Percentiles rank a stretch among this genome's conserved stretches.
Conservation (phyloP, 116 monocot species). For the Trichopus zeylanicus region DNA sequence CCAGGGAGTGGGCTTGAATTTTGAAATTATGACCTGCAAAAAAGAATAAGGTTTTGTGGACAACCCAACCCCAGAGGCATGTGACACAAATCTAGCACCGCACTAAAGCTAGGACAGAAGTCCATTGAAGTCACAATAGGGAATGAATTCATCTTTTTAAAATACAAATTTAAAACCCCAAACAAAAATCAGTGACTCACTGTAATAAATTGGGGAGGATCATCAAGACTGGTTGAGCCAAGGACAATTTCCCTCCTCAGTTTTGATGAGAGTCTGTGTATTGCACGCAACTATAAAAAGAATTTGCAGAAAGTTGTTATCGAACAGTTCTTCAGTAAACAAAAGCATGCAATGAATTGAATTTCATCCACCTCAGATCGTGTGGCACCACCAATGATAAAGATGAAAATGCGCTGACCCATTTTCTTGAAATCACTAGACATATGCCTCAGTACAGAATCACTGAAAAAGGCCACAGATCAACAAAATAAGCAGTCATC, state of each 20-base stretch:
- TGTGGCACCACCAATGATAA: slow-evolving; percentile 95
- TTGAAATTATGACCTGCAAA: no score
- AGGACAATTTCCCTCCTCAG: slow-evolving; percentile 80
- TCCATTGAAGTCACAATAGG: no score
- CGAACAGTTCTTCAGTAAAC: neutral
- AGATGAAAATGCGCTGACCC: slow-evolving; percentile 92
- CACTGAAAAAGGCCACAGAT: slow-evolving; percentile 41
- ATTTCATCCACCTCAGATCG: slow-evolving; percentile 68
- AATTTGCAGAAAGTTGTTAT: neutral
- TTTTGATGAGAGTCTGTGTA: slow-evolving; percentile 81
- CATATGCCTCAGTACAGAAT: slow-evolving; percentile 60
- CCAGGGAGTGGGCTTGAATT: no score
- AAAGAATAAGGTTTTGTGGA: no score
- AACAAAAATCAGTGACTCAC: slow-evolving; percentile 32
- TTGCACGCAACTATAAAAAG: slow-evolving; percentile 50
- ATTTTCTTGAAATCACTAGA: slow-evolving; percentile 86
- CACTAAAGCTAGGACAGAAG: no score
- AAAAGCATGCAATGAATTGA: neutral
- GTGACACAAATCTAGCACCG: no score
- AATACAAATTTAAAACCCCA: neutral
- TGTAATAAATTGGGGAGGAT: slow-evolving; percentile 82
- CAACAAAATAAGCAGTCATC: neutral
- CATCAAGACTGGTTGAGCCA: slow-evolving; percentile 89
- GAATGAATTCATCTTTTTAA: neutral
- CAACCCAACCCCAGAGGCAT: no score